Evolutionary conservation across 352 stramenopile species (phyloP).

Genomic region (Phytophthora tubulina): DNA sequence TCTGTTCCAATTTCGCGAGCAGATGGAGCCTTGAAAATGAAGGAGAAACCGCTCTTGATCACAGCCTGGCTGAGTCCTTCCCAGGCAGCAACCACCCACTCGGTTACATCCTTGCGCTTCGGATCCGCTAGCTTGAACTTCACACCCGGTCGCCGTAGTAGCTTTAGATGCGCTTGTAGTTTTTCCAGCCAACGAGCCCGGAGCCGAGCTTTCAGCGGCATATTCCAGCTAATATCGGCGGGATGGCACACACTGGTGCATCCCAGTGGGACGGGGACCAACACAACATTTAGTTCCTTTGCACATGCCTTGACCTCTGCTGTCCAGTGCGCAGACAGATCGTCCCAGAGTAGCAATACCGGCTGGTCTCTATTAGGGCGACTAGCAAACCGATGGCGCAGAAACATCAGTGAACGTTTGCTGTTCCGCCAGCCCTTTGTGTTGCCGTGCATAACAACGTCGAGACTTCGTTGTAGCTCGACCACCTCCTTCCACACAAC

Average conservation of each 20-base stretch:
- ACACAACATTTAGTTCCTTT: constrained; percentile 27
- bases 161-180: background rate
- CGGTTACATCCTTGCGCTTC: constrained; percentile 16
- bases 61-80: background rate
- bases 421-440: constrained; percentile 37
- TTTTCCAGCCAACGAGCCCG: constrained; percentile 6
- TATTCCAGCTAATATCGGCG: constrained; percentile 38
- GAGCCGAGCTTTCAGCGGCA: constrained; percentile 23
- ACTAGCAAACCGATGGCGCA: constrained; percentile 32
- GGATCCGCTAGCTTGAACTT: constrained; percentile 11
- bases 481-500: constrained; percentile 33
- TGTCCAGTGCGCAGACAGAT: constrained; percentile 46
- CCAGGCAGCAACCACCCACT: constrained; percentile 14
- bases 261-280: constrained; percentile 21
- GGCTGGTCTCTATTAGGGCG: constrained; percentile 4
- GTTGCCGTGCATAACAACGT: constrained; percentile 38
- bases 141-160: background rate
- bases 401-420: constrained; percentile 27
- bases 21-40: constrained; percentile 1
- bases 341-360: constrained; percentile 41
- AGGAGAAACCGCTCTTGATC: constrained; percentile 10
- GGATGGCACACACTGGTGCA: constrained; percentile 32
- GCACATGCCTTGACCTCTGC: constrained; percentile 32
- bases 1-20: no score
- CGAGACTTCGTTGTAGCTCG: constrained; percentile 3